A percentile compares a stretch with the other conserved stretches of the same genome.
Evolutionary conservation across 805 yeast genomes (phyloP).

Genomic region (Kregervanrija delftensis): DNA sequence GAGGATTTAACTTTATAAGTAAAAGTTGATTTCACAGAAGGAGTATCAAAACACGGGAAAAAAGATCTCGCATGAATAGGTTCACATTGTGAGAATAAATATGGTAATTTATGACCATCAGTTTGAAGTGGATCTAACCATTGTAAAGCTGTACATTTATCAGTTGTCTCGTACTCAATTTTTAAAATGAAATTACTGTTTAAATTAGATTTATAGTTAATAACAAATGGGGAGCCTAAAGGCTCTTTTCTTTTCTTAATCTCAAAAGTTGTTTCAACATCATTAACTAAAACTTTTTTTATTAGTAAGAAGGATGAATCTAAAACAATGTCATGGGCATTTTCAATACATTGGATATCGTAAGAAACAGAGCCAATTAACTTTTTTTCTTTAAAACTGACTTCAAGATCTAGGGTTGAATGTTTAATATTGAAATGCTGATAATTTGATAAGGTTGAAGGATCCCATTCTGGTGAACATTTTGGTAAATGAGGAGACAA

Average conservation of each 20-base stretch:
- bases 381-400: constrained; percentile 46
- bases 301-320: constrained; percentile 65
- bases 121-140: constrained; percentile 74
- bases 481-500: constrained; percentile 29
- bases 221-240: constrained; percentile 50
- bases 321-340: constrained; percentile 38
- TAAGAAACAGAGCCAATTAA: constrained; percentile 52
- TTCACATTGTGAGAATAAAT: constrained; percentile 83
- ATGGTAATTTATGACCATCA: constrained; percentile 61
- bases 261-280: constrained; percentile 23
- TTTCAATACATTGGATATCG: constrained; percentile 29
- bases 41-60: constrained; percentile 89
- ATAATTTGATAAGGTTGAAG: constrained; percentile 77
- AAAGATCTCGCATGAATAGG: constrained; percentile 86
- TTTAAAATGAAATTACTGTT: constrained; percentile 23
- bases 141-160: constrained; percentile 75
- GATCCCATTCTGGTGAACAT: constrained; percentile 53
- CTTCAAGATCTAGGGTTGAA: constrained; percentile 45
- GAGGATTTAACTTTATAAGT: constrained; percentile 53
- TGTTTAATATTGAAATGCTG: constrained; percentile 39
- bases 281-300: constrained; percentile 37
- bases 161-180: constrained; percentile 63
- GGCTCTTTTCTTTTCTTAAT: constrained; percentile 42
- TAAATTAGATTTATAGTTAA: constrained; percentile 19
- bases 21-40: constrained; percentile 68